Evolutionary conservation across 2,329 filamentous ascomycete species (phyloP).

Genomic region (Nemania abortiva): DNA sequence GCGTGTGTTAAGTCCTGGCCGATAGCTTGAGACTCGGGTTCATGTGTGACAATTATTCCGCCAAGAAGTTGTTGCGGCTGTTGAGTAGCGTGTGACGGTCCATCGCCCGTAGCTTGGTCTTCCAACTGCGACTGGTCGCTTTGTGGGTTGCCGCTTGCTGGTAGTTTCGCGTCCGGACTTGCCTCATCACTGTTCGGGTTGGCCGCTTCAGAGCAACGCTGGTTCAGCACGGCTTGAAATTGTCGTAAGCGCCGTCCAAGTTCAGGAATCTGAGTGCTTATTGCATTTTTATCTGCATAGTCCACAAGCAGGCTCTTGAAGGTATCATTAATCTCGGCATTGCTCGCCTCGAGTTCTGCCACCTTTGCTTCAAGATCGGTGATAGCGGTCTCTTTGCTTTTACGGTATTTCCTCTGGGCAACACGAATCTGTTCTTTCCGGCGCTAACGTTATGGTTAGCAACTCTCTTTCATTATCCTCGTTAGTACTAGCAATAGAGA

Average conservation of each 20-base stretch:
- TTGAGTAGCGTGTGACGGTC: not conserved
- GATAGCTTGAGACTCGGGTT: conserved; percentile 25
- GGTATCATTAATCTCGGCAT: conserved; percentile 79
- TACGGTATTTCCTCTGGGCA: conserved; percentile 86
- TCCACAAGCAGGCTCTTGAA: conserved; percentile 75
- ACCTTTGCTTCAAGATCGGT: conserved; percentile 78
- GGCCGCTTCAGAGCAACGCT: conserved; percentile 59
- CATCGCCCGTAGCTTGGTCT: not conserved
- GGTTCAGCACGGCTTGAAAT: conserved; percentile 68
- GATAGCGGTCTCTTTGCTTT: conserved; percentile 86
- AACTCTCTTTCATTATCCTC: conserved; percentile 7
- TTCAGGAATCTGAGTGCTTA: conserved; percentile 68
- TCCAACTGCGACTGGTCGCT: not conserved
- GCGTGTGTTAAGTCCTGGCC: conserved; percentile 11
- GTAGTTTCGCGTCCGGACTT: conserved; percentile 29
- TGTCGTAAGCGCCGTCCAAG: conserved; percentile 70
- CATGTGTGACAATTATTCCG: conserved; percentile 37
- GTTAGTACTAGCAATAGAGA: not conserved
- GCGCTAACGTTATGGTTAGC: conserved; percentile 63
- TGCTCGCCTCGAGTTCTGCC: conserved; percentile 73
- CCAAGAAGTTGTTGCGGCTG: conserved; percentile 35
- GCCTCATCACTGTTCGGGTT: conserved; percentile 48
- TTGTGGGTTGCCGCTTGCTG: not conserved
- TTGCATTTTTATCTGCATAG: conserved; percentile 67
- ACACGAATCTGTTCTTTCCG: conserved; percentile 88